Base-by-base conservation (phyloP, 1,139 yeast species). In the Blastobotrys illinoisensis region DNA sequence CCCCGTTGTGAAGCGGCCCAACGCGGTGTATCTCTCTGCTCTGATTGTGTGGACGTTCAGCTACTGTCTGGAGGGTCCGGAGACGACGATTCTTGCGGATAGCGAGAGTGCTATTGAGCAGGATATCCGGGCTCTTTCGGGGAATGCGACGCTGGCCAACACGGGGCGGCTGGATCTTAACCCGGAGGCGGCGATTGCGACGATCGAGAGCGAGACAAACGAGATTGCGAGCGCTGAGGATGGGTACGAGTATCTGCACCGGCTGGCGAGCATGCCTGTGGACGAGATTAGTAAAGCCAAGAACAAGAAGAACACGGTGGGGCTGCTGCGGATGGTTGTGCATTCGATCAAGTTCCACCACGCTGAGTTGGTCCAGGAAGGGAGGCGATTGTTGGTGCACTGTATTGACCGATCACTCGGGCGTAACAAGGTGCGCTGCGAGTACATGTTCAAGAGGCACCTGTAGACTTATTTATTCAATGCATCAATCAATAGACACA, bases 11-110 rank as follows among this genome's bases (percentile, higher is more conserved):
- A 81, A 82, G 61, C 72, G 89, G 47, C 78, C 83, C 20, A 80
- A 82, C 60, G 79, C 81, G 40, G 67, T 85, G 18, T 81, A 80
- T 5, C 70, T 80, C 52, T 76, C 81, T 3, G 72, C 80, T 0
- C 64, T 85, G 51, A 73, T 84, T 40, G 69, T 84, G 2, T 85
- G 87, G 85, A 75, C 82, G 0, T 84, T 77, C 61, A 79, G 78
- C 51, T 83, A 71, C 65, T 72, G 74, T 24, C 64, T 73, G 2
- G 74, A 74, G 47, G 90, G 90, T 0, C 83, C 86, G 0, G 89
- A 85, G 62, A 65, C 72, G 2, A 65, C 54, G 23, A 48, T 52
- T 20, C 52, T 55, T 1, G 53, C 56, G 5, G 56, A 54, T 18
- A 54, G 54, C 9, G 54, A 46, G 47, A 46, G 51, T 9, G 44